These are phyloP conservation scores for Cutaneotrichosporon daszewskae DNA, from an alignment of 1,284 basidiomycete species.

Conservation along the genomic window DNA sequence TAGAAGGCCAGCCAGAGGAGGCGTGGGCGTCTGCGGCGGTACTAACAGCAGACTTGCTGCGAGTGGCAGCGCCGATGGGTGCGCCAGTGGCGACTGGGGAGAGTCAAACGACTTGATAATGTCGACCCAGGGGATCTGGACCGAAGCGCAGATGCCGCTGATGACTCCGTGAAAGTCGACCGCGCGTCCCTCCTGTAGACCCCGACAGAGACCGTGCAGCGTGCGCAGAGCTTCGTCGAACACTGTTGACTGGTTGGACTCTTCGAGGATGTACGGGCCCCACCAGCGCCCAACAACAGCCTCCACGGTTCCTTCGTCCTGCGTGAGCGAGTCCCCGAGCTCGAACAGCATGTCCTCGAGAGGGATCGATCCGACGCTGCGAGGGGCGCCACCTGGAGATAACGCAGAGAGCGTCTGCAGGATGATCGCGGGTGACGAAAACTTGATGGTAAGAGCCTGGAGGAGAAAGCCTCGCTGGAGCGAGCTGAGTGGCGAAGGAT, in stretches of 20 bases:
- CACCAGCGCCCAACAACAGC: conserved; percentile 46
- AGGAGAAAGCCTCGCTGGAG: conserved; percentile 39
- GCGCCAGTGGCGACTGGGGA: conserved; percentile 36
- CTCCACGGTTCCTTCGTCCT: conserved; percentile 44
- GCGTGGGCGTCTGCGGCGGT: conserved; percentile 44
- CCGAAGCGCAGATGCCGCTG: conserved; percentile 68
- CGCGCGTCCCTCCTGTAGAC: conserved; percentile 43
- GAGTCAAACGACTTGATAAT: conserved; percentile 50
- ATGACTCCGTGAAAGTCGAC: conserved; percentile 44
- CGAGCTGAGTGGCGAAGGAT: conserved; percentile 37
- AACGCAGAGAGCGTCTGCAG: conserved; percentile 43
- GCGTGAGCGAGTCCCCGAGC: conserved; percentile 45
- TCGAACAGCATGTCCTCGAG: conserved; percentile 47
- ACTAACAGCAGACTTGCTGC: conserved; percentile 46
- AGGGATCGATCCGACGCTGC: conserved; percentile 33
- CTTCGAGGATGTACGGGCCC: conserved; percentile 34
- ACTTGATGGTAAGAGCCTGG: conserved; percentile 40
- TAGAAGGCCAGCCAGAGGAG: conserved; percentile 47
- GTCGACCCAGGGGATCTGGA: conserved; percentile 66
- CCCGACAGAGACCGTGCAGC: conserved; percentile 39
- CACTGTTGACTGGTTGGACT: conserved; percentile 23
- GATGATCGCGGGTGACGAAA: conserved; percentile 44
- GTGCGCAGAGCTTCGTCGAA: conserved; percentile 33
- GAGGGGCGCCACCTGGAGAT: conserved; percentile 40
- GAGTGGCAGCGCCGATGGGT: conserved; percentile 40